These are phyloP conservation scores for Cercospora zeae-maydis DNA, from an alignment of 2,329 filamentous ascomycete genomes.

Conservation along the genomic window DNA sequence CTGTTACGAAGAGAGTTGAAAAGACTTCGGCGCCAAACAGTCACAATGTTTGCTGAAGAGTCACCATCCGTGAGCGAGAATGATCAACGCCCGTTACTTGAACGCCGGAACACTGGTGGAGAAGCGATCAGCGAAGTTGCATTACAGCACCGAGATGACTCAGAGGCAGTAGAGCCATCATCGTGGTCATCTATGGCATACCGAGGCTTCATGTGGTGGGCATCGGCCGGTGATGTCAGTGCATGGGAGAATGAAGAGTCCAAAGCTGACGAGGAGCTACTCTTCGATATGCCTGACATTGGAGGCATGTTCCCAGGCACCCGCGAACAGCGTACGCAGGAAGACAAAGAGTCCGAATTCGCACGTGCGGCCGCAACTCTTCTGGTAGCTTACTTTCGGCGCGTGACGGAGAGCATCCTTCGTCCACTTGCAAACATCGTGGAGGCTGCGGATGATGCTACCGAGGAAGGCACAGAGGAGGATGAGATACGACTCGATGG, in stretches of 20 bases:
- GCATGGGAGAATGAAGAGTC: conserved; percentile 54
- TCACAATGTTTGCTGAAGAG: conserved; percentile 33
- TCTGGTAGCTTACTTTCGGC: conserved; percentile 77
- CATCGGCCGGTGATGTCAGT: conserved; percentile 71
- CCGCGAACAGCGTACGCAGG: conserved; percentile 6
- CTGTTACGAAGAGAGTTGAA: conserved; percentile 51
- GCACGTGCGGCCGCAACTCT: conserved; percentile 56
- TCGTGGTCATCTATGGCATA: conserved; percentile 73
- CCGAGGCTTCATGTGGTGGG: conserved; percentile 86
- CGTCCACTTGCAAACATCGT: conserved; percentile 61
- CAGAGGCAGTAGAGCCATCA: conserved; percentile 51
- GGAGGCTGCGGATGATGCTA: conserved; percentile 42
- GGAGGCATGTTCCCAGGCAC: conserved; percentile 21
- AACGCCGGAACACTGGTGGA: conserved; percentile 25
- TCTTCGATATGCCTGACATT: conserved; percentile 42
- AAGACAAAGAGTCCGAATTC: conserved; percentile 19
- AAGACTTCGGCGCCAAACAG: conserved; percentile 34
- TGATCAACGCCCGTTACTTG: conserved; percentile 19
- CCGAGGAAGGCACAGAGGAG: conserved; percentile 40
- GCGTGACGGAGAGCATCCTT: conserved; percentile 65
- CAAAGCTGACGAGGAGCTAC: conserved; percentile 47
- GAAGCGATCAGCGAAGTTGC: conserved; percentile 17
- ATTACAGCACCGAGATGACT: conserved; percentile 26
- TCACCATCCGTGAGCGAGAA: conserved; percentile 3
- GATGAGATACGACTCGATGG: conserved; percentile 51